Conservation (phyloP, 2,329 filamentous ascomycete species). For the Fusarium torulosum region DNA sequence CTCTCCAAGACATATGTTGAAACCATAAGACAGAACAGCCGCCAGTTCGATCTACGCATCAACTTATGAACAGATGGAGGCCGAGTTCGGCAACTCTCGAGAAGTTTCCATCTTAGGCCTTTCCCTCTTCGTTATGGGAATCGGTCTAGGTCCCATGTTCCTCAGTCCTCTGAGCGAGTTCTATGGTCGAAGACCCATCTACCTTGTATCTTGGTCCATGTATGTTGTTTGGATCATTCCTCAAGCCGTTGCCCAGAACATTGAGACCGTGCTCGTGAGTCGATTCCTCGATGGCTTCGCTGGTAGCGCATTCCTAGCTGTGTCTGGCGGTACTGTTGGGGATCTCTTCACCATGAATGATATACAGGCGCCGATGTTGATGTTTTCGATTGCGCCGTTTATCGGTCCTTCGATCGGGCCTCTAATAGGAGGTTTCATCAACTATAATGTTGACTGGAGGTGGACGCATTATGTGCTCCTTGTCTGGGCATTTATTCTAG, state of each 20-base stretch:
- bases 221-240: slow-evolving; percentile 87
- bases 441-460: slow-evolving; percentile 78
- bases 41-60: slow-evolving; percentile 90
- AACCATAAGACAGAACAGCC: slow-evolving; percentile 72
- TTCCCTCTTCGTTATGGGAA: slow-evolving; percentile 84
- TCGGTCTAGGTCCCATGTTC: slow-evolving; percentile 72
- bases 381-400: slow-evolving; percentile 78
- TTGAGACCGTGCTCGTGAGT: slow-evolving; percentile 80
- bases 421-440: slow-evolving; percentile 83
- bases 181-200: slow-evolving; percentile 85
- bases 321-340: slow-evolving; percentile 87
- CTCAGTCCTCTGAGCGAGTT: slow-evolving; percentile 78
- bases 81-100: slow-evolving; percentile 78
- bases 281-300: slow-evolving; percentile 83
- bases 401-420: slow-evolving; percentile 71
- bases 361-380: slow-evolving; percentile 84
- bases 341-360: slow-evolving; percentile 79
- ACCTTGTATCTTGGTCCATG: slow-evolving; percentile 77
- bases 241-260: slow-evolving; percentile 83
- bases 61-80: slow-evolving; percentile 81
- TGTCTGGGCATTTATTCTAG: slow-evolving; percentile 80
- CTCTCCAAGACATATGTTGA: background rate
- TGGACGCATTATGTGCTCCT: slow-evolving; percentile 89
- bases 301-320: slow-evolving; percentile 76
- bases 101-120: slow-evolving; percentile 84